phyloP scores from a whole-genome alignment of 257 asterid species.

The Solanum bukasovii region DNA sequence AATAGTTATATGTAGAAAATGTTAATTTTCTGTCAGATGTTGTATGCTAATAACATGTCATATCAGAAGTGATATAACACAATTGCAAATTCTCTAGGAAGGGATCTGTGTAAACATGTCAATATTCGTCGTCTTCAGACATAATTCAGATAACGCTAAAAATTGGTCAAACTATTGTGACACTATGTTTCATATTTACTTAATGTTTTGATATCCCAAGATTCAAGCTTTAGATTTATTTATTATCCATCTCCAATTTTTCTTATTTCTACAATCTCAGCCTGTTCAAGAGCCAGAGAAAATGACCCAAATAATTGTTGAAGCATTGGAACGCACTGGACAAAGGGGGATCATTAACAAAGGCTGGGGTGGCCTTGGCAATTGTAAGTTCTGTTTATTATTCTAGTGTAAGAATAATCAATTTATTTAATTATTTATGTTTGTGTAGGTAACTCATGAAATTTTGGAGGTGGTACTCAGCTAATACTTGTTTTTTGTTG shows the following conservation, averaged over 20 bases:
- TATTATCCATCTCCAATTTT: not conserved
- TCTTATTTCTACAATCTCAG: constrained; percentile 30
- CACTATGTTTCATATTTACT: not conserved
- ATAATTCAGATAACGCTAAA: not conserved
- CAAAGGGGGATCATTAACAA: constrained; percentile 92
- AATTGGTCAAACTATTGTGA: not conserved
- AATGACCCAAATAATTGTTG: constrained; percentile 82
- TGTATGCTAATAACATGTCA: not conserved
- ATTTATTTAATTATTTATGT: not conserved
- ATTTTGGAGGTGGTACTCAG: too few species aligned
- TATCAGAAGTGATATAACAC: not conserved
- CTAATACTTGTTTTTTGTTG: too few species aligned
- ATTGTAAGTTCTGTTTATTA: constrained; percentile 51
- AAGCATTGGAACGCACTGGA: constrained; percentile 67
- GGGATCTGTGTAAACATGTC: not conserved
- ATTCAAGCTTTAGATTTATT: not conserved
- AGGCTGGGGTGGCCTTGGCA: constrained; percentile 99
- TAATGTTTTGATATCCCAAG: not conserved
- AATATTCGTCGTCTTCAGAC: not conserved
- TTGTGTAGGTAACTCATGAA: not conserved
- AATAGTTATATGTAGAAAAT: not conserved
- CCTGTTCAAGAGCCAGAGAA: constrained; percentile 94
- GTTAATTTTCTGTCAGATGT: not conserved
- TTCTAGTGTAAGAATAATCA: not conserved
- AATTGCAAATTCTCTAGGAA: not conserved